phyloP scores from a whole-genome alignment of 768 basidiomycete genomes.

The Pisolithus microcarpus region DNA sequence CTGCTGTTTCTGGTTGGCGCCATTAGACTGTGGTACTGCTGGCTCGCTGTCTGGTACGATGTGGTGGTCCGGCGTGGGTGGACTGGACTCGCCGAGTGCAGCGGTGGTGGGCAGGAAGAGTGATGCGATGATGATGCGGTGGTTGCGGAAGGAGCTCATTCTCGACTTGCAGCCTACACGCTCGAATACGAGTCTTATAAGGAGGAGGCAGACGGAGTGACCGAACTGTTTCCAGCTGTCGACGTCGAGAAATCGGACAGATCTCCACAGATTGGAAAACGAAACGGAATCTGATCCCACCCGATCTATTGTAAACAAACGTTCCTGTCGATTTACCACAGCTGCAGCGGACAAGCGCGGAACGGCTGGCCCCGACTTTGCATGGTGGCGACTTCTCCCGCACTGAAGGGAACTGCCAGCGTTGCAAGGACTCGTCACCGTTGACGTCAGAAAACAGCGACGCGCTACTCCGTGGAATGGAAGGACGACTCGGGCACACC shows the following conservation, averaged over 20 bases:
- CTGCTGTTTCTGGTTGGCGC: not conserved
- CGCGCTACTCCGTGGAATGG: too few relatives aligned
- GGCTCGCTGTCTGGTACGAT: conserved; percentile 7
- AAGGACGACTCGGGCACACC: too few relatives aligned
- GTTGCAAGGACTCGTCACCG: too few relatives aligned
- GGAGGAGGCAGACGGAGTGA: conserved; percentile 3
- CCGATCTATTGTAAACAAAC: not conserved
- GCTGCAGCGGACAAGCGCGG: not conserved
- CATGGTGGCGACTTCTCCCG: not conserved
- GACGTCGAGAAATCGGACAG: not conserved
- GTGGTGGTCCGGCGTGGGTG: conserved; percentile 41
- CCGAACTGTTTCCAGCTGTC: not conserved
- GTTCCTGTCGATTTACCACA: not conserved
- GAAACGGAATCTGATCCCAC: not conserved
- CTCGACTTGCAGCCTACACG: too few relatives aligned
- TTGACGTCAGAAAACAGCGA: too few relatives aligned
- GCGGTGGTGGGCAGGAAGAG: conserved; percentile 76
- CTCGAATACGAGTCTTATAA: not conserved
- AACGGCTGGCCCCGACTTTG: not conserved
- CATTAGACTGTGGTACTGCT: conserved; percentile 6
- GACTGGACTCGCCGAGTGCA: conserved; percentile 48
- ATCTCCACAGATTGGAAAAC: not conserved
- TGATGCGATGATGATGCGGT: conserved; percentile 74
- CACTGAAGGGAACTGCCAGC: not conserved
- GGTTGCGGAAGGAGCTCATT: conserved; percentile 69